phyloP scores from a whole-genome alignment of 306 rosid genomes.

The Ochetophila trinervis region DNA sequence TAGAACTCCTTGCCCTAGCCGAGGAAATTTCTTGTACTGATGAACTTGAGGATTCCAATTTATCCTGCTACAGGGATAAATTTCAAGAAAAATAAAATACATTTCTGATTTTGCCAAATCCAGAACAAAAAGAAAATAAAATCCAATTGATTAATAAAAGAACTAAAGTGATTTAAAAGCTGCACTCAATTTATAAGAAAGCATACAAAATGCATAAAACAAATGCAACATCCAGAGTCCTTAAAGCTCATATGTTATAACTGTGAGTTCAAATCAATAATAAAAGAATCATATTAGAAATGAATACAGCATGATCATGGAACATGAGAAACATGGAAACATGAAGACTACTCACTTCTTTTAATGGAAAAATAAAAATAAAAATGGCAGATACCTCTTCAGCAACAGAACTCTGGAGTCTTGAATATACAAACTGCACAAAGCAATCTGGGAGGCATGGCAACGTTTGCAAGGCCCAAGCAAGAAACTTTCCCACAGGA shows the following conservation, averaged over 20 bases:
- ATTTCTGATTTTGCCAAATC: neutral
- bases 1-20: conserved; percentile 23
- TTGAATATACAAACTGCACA: conserved; percentile 51
- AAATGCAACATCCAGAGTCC: neutral
- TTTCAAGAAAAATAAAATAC: conserved; percentile 25
- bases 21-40: conserved; percentile 44
- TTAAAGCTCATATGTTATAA: neutral
- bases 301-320: conserved; percentile 9
- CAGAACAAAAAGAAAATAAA: neutral
- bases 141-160: neutral
- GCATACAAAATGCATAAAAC: neutral
- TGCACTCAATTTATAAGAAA: neutral
- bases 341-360: conserved; percentile 3
- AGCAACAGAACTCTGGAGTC: conserved; percentile 38
- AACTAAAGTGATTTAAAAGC: neutral
- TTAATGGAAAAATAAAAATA: conserved; percentile 16
- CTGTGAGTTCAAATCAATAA: neutral
- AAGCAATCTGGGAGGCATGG: conserved; percentile 71
- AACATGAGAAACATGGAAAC: conserved; percentile 1
- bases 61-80: conserved; percentile 44
- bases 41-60: conserved; percentile 40
- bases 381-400: conserved; percentile 42
- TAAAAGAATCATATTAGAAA: neutral
- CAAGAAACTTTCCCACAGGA: conserved; percentile 62
- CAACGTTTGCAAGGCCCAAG: conserved; percentile 68